Base-by-base conservation (phyloP, 78 protist genomes). In the Cavenderia fasciculata region DNA sequence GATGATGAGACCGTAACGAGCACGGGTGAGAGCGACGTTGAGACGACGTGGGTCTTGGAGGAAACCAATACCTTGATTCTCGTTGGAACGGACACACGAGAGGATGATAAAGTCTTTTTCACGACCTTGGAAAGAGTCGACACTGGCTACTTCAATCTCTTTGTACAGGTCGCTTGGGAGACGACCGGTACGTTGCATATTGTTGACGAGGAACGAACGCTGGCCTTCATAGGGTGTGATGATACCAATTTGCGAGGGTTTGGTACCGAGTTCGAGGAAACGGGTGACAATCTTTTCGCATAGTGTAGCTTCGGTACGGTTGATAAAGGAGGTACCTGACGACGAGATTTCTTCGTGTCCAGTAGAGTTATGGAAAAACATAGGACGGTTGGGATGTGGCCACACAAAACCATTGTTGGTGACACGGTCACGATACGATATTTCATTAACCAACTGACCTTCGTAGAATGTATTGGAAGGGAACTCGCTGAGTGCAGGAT, bases 181-280 rank as follows among this genome's bases (percentile, higher is more conserved):
- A 4, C 93, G 18, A 36, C 99, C 99, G 31, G 87, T 46, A 38
- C 78, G 72, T 54, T 57, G 84, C 99, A 99, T 97, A 76, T 82
- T 76, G 66, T 68, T 47, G 36, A 96, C 94, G 36, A 98, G 41
- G 95, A 89, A 97, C 2, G 98, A 98, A 38, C 99, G 96, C 93
- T 99, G 99, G 12, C 99, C 99, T 41, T 97, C 99, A 84, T 99
- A 99, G 8, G 99, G 99, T 21, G 99, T 98, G 90, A 99, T 93
- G 73, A 99, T 94, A 75, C 99, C 99, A 46, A 99, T 97, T 77
- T 98, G 98, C 11, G 52, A 76, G 4, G 99, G 98, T 14, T 21
- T 69, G 19, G 98, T 82, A 18, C 99, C 99, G 0, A 84, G 43
- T 23, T 87, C 66, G 25, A 99, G 41, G 61, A 99, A 69, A 7